A percentile compares a stretch with the other conserved stretches of the same genome.
Evolutionary conservation across 2,329 filamentous ascomycete species (phyloP).

Genomic region (Allantophomopsis lycopodina): DNA sequence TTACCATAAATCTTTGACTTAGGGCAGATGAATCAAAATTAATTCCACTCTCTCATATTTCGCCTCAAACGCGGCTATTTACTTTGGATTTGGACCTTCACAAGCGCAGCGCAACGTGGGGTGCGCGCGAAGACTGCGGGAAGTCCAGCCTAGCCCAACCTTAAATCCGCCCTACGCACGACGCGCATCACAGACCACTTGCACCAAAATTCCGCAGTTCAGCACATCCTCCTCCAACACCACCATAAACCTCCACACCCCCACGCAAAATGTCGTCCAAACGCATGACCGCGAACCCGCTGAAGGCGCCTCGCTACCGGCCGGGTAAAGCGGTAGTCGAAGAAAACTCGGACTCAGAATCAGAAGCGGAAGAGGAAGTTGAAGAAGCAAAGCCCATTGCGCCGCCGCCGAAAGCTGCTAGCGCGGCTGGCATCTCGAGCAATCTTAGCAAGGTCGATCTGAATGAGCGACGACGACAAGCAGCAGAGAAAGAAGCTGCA

Average conservation of each 20-base stretch:
- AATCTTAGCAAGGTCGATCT: conserved; percentile 38
- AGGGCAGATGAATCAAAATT: no score
- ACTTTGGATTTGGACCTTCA: no score
- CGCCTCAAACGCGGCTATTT: no score
- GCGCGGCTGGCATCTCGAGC: conserved; percentile 41
- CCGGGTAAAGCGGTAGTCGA: conserved; percentile 62
- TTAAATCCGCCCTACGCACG: not conserved
- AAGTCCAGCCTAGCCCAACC: not conserved
- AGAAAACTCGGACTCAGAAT: conserved; percentile 32
- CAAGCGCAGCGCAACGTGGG: no score
- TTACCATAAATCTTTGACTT: no score
- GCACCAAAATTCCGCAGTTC: not conserved
- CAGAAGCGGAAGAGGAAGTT: conserved; percentile 32
- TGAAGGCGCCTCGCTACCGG: conserved; percentile 67
- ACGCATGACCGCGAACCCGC: conserved; percentile 87
- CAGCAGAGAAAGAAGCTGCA: conserved; percentile 30
- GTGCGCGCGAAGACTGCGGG: no score
- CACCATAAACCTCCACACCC: not conserved
- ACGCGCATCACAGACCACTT: conserved; percentile 1
- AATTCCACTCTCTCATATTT: no score
- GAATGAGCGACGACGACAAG: conserved; percentile 29
- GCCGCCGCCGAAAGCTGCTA: conserved; percentile 42
- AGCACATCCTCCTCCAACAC: no score
- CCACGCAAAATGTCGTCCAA: conserved; percentile 45
- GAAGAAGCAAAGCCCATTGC: conserved; percentile 23